phyloP scores from a whole-genome alignment of 202 grass and related monocot genomes.

The Zizania palustris region DNA sequence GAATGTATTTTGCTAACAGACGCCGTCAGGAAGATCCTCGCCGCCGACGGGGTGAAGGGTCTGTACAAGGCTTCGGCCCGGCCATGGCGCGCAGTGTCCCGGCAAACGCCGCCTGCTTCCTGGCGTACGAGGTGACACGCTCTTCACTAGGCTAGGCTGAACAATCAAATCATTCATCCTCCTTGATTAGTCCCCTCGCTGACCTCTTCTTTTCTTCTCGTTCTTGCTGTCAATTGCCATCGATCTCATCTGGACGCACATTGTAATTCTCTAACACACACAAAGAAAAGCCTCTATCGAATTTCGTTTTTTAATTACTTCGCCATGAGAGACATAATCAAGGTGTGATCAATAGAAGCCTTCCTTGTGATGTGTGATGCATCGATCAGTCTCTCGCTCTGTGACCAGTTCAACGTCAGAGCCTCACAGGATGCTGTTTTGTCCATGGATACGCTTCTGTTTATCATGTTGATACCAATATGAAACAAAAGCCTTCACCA shows the following conservation, averaged over 20 bases:
- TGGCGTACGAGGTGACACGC: conserved; percentile 74
- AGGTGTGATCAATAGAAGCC: too few relatives aligned
- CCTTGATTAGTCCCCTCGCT: not conserved
- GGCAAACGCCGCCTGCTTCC: conserved; percentile 76
- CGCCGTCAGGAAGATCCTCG: conserved; percentile 76
- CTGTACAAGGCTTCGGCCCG: conserved; percentile 84
- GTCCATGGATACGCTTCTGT: too few relatives aligned
- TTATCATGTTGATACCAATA: too few relatives aligned
- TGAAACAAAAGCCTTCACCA: too few relatives aligned
- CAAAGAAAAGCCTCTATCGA: not conserved
- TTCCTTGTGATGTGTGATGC: too few relatives aligned
- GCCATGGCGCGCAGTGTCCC: conserved; percentile 89
- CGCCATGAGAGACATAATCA: not conserved
- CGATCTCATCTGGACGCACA: not conserved
- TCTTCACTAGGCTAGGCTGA: conserved; percentile 59
- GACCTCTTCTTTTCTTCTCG: not conserved
- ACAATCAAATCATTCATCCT: not conserved
- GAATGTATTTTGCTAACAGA: too few relatives aligned
- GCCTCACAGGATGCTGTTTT: too few relatives aligned
- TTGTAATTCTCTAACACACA: not conserved
- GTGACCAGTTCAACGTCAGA: conserved; percentile 14
- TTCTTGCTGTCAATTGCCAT: not conserved
- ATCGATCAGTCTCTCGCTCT: not conserved
- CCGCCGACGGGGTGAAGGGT: conserved; percentile 71
- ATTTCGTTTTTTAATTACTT: not conserved